Percentiles rank a stretch among this genome's conserved stretches.
Evolutionary conservation across 352 stramenopile genomes (phyloP).

Genomic region (Phytopythium chamaehyphon): DNA sequence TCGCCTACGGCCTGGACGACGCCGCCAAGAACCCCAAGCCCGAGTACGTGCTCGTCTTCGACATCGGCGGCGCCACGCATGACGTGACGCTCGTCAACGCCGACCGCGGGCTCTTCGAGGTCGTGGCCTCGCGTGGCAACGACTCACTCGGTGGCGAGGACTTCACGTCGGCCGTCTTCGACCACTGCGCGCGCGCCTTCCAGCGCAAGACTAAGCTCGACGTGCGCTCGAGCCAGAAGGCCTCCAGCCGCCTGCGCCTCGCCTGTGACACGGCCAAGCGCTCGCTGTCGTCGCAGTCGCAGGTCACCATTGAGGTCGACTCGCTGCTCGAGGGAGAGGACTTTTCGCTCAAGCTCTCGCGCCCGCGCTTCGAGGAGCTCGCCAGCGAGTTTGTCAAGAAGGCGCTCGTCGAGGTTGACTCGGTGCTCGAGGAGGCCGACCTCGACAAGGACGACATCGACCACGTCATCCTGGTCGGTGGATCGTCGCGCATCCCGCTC

Average conservation of each 20-base stretch:
- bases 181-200: constrained; percentile 96
- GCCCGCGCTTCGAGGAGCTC: constrained; percentile 95
- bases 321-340: constrained; percentile 97
- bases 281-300: constrained; percentile 93
- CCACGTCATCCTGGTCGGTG: constrained; percentile 96
- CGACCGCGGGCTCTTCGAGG: constrained; percentile 98
- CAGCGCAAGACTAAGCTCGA: constrained; percentile 93
- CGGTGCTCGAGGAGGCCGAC: constrained; percentile 65
- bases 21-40: constrained; percentile 72
- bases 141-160: constrained; percentile 95
- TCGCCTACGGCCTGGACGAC: constrained; percentile 98
- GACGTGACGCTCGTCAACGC: constrained; percentile 96
- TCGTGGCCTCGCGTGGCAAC: constrained; percentile 95
- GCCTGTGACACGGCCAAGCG: constrained; percentile 97
- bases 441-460: constrained; percentile 88
- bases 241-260: constrained; percentile 92
- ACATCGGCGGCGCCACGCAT: constrained; percentile 97
- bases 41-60: constrained; percentile 97
- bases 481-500: constrained; percentile 97
- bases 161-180: constrained; percentile 96
- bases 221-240: constrained; percentile 91
- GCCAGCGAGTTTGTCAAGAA: constrained; percentile 92
- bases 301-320: constrained; percentile 97
- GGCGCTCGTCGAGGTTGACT: constrained; percentile 90
- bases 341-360: constrained; percentile 96